Evolutionary conservation across 139 green algal genomes (phyloP), one percentile per base, ranked within the genome.

Genomic region (Chlorokybus atmophyticus): DNA sequence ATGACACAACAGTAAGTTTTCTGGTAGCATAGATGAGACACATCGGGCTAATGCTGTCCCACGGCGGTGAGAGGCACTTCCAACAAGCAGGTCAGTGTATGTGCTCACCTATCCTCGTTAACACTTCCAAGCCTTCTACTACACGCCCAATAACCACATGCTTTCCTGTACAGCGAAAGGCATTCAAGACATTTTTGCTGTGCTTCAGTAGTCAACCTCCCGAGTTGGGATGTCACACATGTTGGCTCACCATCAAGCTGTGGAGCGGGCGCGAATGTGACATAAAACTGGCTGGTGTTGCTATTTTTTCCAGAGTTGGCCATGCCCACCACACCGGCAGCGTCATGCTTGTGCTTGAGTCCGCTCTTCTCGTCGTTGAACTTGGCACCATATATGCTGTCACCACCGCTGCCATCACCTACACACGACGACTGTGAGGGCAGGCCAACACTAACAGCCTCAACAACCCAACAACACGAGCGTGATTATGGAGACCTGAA

Each of bases 291-390:
- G 3, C 56, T 77, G 8, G 73, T 85, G 74, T 94, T 93, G 41
- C 55, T 81, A 77, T 94, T 87, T 52, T 92, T 89, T n/a, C 86
- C 84, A 2, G 49, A 68, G 67, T 94, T 94, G 21, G 82, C 86
- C 79, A 90, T 88, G 7, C 64, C 68, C 2, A 95, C 40, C 2
- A 86, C 59, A 10, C 86, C 85, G 0, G 58, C 47, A 0, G 8
- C 35, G 32, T 86, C 79, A 57, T 91, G 83, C 62, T 82, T 90
- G 10, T 80, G 29, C 57, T 81, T 83, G 23, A 56, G 42, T 21
- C 42, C 8, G 27, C 40, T 50, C 38, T 86, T 85, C 41, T 93
- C 84, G 51, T 93, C 84, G 19, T 85, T 82, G 54, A 92, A 90
- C 64, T 84, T 68, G 17, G 76, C 78, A 4, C 78, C 79, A 31